These are phyloP conservation scores for Haplosporangium gracile DNA, from an alignment of 192 early-diverging fungal genomes.

Conservation along the genomic window DNA sequence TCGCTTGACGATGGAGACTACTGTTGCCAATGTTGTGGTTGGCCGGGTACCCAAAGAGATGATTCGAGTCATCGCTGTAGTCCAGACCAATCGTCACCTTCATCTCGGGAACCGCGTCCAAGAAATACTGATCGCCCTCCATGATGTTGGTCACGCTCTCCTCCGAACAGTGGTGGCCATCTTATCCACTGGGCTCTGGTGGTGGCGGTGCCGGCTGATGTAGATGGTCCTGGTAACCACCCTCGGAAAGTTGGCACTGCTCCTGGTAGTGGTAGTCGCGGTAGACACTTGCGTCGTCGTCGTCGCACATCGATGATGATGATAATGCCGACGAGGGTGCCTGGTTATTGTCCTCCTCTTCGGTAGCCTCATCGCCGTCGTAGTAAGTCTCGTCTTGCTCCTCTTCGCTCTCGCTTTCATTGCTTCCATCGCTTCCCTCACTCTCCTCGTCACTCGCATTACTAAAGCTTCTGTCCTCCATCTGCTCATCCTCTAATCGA, in stretches of 20 bases:
- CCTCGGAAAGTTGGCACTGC: background rate
- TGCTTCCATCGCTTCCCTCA: background rate
- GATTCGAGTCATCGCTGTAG: background rate
- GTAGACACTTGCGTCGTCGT: background rate
- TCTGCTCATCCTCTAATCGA: background rate
- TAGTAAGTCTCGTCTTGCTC: constrained; percentile 2
- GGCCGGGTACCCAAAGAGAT: background rate
- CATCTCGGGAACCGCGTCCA: background rate
- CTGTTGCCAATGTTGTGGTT: background rate
- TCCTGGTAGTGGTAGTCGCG: background rate
- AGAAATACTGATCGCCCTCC: background rate
- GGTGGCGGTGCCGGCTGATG: background rate
- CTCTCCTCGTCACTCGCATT: background rate
- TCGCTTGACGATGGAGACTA: background rate
- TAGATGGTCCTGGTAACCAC: background rate
- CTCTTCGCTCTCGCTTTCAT: background rate
- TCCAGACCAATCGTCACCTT: background rate
- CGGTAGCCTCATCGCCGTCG: background rate
- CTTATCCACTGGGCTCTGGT: background rate
- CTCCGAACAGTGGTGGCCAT: background rate
- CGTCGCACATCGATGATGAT: background rate
- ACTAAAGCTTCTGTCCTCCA: background rate
- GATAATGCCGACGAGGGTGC: background rate
- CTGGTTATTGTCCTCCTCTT: background rate
- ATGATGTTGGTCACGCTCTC: background rate